Evolutionary conservation across 768 basidiomycete species (phyloP), one percentile per base, ranked within the genome.

Genomic region (Lactifluus rugatus): DNA sequence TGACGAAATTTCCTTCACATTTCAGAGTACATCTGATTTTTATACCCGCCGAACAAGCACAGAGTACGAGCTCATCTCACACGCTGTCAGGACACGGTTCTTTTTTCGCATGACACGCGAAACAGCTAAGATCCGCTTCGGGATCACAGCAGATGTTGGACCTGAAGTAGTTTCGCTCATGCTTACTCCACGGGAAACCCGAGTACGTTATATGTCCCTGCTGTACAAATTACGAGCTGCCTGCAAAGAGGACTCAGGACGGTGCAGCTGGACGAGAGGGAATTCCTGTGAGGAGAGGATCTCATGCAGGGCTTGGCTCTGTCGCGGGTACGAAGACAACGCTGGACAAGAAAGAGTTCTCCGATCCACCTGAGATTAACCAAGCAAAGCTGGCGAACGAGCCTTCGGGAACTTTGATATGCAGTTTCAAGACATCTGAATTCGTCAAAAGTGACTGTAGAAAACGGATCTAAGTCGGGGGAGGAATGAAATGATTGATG

Each of bases 141-240:
- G 89, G 82, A 48, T 93, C 95, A 70, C 97, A 96, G 71, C 94
- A 97, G 26, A 97, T 73, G 69, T 98, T 98, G 73, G 89, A 97
- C 62, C 87, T 79, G 71, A 96, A 94, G 70, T 87, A 91, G 67
- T 93, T 88, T 26, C 95, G 79, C 56, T 82, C 76, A 68, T 97
- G 96, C 62, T 76, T 81, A 75, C 61, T 87, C 81, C 46, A 91
- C 84, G 2, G 96, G 96, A 67, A 94, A 93, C 1, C 95, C 95
- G 49, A 96, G 85, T 55, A 99, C 84, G 57, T 93, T 85, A 69
- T 91, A 86, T 34, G 79, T 82, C 45, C 80, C 80, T 0, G 89
- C 89, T 9, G 91, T 80, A 63, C 89, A 93, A n/a, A 85, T 91
- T 47, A 97, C 88, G 21, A 99, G 81, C 60, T 91, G 80, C 17